These are phyloP conservation scores for Pseudovirgaria hyperparasitica DNA, from an alignment of 2,329 filamentous ascomycete genomes.

Conservation along the genomic window DNA sequence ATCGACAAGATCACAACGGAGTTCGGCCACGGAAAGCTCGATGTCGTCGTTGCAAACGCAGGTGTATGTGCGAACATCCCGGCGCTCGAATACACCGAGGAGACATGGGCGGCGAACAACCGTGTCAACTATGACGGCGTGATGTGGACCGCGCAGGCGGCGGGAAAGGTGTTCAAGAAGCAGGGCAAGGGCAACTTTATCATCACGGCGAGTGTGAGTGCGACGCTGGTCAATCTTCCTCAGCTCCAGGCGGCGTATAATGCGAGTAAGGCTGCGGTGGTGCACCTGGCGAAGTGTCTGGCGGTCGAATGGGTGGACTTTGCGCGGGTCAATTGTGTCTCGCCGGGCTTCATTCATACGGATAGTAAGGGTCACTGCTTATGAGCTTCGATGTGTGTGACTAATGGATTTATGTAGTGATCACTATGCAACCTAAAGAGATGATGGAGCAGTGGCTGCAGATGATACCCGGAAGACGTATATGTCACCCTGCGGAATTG, in stretches of 20 bases:
- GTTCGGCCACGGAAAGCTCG: constrained; percentile 4
- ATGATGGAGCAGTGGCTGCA: too few relatives aligned
- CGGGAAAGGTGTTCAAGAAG: constrained; percentile 22
- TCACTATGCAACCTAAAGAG: too few relatives aligned
- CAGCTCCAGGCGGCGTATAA: constrained; percentile 20
- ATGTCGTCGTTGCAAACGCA: constrained; percentile 6
- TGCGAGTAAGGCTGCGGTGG: constrained; percentile 10
- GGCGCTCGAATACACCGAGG: constrained; percentile 3
- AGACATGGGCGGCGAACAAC: constrained; percentile 2
- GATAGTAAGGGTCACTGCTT: too few relatives aligned
- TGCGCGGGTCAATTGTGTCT: constrained; percentile 3
- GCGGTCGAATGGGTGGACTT: constrained; percentile 14
- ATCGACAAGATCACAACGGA: constrained; percentile 6
- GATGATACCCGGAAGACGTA: too few relatives aligned
- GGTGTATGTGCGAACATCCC: constrained; percentile 3
- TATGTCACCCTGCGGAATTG: too few relatives aligned
- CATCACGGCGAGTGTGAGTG: constrained; percentile 26
- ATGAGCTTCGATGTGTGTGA: too few relatives aligned
- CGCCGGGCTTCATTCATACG: constrained; percentile 1
- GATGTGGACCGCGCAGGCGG: constrained; percentile 26
- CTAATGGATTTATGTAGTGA: too few relatives aligned
- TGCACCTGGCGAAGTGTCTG: constrained; percentile 11
- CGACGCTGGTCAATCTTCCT: constrained; percentile 26
- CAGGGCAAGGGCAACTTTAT: constrained; percentile 25
- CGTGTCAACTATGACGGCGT: constrained; percentile 16